Percentiles rank a stretch among this genome's conserved stretches.
Evolutionary conservation across 805 yeast species (phyloP).

Genomic region (Schwanniomyces vanrijiae): DNA sequence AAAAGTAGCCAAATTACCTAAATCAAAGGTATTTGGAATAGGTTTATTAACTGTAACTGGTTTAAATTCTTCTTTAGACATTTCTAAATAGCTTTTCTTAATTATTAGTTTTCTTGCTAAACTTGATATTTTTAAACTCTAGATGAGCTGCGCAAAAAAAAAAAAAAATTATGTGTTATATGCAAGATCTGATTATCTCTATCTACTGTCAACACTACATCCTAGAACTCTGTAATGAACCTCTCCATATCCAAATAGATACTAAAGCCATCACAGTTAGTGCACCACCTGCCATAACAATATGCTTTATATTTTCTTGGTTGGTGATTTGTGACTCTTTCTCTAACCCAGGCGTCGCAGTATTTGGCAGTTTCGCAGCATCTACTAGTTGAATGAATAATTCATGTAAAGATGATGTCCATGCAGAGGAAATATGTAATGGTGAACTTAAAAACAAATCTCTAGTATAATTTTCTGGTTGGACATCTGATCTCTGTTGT

Average conservation of each 20-base stretch:
- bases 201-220: slow-evolving; percentile 2
- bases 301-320: slow-evolving; percentile 49
- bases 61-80: slow-evolving; percentile 37
- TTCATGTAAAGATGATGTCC: slow-evolving; percentile 87
- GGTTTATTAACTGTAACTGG: slow-evolving; percentile 89
- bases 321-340: slow-evolving; percentile 62
- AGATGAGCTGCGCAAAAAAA: slow-evolving; percentile 7
- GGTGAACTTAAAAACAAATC: slow-evolving; percentile 73
- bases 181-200: neutral
- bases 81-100: slow-evolving; percentile 1
- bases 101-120: neutral
- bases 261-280: slow-evolving; percentile 63
- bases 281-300: slow-evolving; percentile 67
- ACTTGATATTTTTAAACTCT: neutral
- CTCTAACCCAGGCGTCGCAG: slow-evolving; percentile 69
- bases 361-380: slow-evolving; percentile 77
- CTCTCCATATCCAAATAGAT: slow-evolving; percentile 64
- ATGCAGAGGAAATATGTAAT: slow-evolving; percentile 82
- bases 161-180: neutral
- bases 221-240: slow-evolving; percentile 32
- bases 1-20: slow-evolving; percentile 88
- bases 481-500: slow-evolving; percentile 81
- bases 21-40: slow-evolving; percentile 84
- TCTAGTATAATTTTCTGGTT: slow-evolving; percentile 85
- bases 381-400: slow-evolving; percentile 84